Base-by-base conservation (phyloP, 2,329 filamentous ascomycete genomes). In the Ascochyta fabae region DNA sequence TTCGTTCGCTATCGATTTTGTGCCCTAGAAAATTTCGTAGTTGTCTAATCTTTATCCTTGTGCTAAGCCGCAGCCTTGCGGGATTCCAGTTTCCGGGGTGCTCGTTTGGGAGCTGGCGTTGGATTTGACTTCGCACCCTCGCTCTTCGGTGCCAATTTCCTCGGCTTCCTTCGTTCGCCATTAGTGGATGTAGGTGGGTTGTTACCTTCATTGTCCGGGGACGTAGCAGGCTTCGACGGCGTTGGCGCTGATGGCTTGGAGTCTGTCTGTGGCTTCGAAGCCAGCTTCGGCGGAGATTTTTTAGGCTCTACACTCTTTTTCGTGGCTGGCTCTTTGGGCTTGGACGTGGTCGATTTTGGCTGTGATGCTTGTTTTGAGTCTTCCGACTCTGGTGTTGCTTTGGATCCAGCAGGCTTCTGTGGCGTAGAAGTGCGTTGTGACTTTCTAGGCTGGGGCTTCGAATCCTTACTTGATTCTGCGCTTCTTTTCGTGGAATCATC, bases 61-160 rank as follows among this genome's bases (percentile, higher is more conserved):
- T 3, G 3, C 24, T 26, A 60, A 0, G 61, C 56, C 48, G 56
- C 50, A 47, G 61, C 42, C 22, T 69, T 67, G 4, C 69, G 60
- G 7, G 59, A 41, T 34, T 70, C 65, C 0, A 72, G 38, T 36
- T 72, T 72, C 4, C 69, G 53, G 3, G 70, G 70, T 6, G 63
- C 55, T 40, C 59, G 66, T 44, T 61, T 70, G 15, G 56, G 31
- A 3, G 60, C 48, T 1, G 62, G 23, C 16, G 39, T 38, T 27
- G 36, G 38, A 36, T 12, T 55, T 6, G 63, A 36, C 10, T 56
- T 45, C 12, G 53, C 41, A 43, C 41, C 58, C 9, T 48, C 50
- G 33, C 50, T 55, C 39, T 62, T 68, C 3, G 61, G 31, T 9
- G 53, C 52, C 35, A 73, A 22, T 31, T 73, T 73, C 23, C 68